These are phyloP conservation scores for Kazachstania sp. DNA, from an alignment of 1,139 yeast genomes.

Conservation along the genomic window DNA sequence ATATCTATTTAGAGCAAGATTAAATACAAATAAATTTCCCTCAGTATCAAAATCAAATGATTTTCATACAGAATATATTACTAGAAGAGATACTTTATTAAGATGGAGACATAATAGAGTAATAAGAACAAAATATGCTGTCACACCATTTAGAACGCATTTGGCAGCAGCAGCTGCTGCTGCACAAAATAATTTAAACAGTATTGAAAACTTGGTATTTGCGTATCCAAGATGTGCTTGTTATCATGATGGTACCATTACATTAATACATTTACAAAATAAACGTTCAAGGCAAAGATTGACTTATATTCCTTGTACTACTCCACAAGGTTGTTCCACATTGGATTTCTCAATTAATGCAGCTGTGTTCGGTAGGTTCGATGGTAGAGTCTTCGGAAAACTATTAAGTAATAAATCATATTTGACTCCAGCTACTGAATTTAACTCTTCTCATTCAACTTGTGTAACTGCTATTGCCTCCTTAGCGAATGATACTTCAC, in stretches of 20 bases:
- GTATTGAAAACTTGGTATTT: conserved; percentile 26
- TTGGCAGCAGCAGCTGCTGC: too few relatives aligned
- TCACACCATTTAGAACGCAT: conserved; percentile 4
- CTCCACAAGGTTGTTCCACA: conserved; percentile 34
- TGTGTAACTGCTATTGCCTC: conserved; percentile 34
- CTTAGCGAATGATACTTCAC: conserved; percentile 16
- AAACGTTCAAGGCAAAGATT: conserved; percentile 22
- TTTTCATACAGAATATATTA: conserved; percentile 51
- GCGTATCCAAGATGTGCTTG: conserved; percentile 32
- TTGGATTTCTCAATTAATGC: conserved; percentile 31
- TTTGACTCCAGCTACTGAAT: conserved; percentile 33
- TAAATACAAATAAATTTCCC: conserved; percentile 44
- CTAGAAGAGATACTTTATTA: conserved; percentile 37
- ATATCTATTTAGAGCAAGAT: conserved; percentile 42
- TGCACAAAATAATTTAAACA: too few relatives aligned
- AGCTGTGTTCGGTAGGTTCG: conserved; percentile 39
- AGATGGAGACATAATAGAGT: conserved; percentile 49
- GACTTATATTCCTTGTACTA: conserved; percentile 33
- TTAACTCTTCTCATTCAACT: conserved; percentile 28
- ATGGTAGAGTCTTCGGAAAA: conserved; percentile 37
- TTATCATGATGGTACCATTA: conserved; percentile 33
- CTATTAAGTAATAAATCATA: conserved; percentile 33
- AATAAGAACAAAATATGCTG: conserved; percentile 26
- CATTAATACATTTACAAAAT: conserved; percentile 28
- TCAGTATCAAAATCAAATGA: conserved; percentile 44